Conservation (phyloP, 1,284 basidiomycete species). For the Rhodotorula mucilaginosa region DNA sequence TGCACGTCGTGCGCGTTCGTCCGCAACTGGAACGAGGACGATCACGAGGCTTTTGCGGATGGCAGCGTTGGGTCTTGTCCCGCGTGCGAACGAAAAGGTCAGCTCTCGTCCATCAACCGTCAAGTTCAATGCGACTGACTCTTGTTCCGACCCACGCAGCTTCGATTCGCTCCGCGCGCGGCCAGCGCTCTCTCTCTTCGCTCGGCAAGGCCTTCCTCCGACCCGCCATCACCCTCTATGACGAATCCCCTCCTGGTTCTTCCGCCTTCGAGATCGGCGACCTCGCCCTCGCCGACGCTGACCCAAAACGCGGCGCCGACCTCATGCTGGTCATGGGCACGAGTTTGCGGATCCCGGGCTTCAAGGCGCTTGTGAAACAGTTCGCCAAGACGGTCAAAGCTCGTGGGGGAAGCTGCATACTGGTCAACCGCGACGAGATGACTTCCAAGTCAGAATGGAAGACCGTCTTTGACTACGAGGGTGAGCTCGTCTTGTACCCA, state of each 20-base stretch:
- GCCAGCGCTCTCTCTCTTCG: constrained; percentile 72
- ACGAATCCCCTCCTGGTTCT: constrained; percentile 66
- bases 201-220: constrained; percentile 70
- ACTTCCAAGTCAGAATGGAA: constrained; percentile 73
- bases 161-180: constrained; percentile 70
- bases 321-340: constrained; percentile 94
- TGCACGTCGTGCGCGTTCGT: constrained; percentile 34
- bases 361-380: constrained; percentile 88
- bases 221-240: constrained; percentile 84
- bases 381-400: constrained; percentile 74
- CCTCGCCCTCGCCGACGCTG: constrained; percentile 69
- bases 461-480: constrained; percentile 76
- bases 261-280: constrained; percentile 74
- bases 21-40: constrained; percentile 15
- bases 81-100: constrained; percentile 29
- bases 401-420: constrained; percentile 68
- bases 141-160: constrained; percentile 54
- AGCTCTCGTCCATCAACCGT: not conserved
- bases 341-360: constrained; percentile 88
- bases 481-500: constrained; percentile 5
- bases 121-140: not conserved
- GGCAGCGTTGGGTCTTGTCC: constrained; percentile 29
- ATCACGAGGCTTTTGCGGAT: constrained; percentile 4
- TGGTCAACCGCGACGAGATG: constrained; percentile 76
- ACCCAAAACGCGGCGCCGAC: constrained; percentile 66